Evolutionary conservation across 2,329 filamentous ascomycete species (phyloP), one percentile per base, ranked within the genome.

Genomic region (Alternaria sp.): DNA sequence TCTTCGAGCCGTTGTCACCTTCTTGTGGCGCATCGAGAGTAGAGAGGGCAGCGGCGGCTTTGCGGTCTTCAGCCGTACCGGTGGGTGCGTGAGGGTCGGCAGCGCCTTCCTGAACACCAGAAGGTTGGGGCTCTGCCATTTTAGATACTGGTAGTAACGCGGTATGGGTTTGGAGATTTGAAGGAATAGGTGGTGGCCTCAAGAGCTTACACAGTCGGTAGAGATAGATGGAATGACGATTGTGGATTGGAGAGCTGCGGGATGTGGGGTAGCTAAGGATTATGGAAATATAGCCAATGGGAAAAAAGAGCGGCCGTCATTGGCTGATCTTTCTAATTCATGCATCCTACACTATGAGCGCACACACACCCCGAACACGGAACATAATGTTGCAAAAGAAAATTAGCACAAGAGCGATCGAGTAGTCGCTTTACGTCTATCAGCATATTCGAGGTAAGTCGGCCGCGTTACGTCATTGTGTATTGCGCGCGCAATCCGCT

Each of bases 41-140:
- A 49, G 89, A 90, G 61, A 93, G 86, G 30, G 91, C 91, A 7
- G 89, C 89, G 41, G 90, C 90, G 46, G 90, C 90, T 79, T 92
- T 92, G 79, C 90, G 89, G 81, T 92, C 90, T 79, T 93, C 90
- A 73, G 90, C 90, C 79, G 89, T 90, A 40, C 78, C 74, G 6
- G 81, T 80, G 18, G 82, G 74, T 5, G 78, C 73, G 32, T 74
- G 74, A 3, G 76, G 69, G 46, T 84, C 81, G 30, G 85, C 84
- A 60, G 86, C 86, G 74, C 88, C 89, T 76, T 90, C 87, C 64
- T 84, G 81, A 60, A 90, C 77, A 53, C 76, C 81, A 45, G 83
- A 73, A 43, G 89, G 87, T 76, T 90, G 88, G 49, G 86, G 85
- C 65, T 81, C 85, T 65, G 89, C 85, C 88, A 91, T 90, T 60